These are phyloP conservation scores for Chalciporus pseudorubinellus DNA, from an alignment of 768 basidiomycete genomes.

Conservation along the genomic window DNA sequence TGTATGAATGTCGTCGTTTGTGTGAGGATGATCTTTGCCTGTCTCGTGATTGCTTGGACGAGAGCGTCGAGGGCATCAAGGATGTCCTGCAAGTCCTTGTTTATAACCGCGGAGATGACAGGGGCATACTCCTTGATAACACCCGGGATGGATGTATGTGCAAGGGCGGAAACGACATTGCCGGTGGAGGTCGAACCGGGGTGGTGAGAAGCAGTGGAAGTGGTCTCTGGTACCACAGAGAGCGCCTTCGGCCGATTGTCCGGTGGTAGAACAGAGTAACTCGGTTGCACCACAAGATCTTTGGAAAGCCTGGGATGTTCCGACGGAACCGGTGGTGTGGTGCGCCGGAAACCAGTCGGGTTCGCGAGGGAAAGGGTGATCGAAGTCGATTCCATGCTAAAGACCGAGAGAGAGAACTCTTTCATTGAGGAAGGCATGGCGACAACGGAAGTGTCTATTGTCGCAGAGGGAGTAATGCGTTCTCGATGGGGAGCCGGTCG, in stretches of 20 bases:
- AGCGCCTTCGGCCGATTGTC: slow-evolving; percentile 29
- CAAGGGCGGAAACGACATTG: slow-evolving; percentile 18
- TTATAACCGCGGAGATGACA: slow-evolving; percentile 42
- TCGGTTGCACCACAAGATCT: slow-evolving; percentile 38
- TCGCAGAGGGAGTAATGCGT: slow-evolving; percentile 30
- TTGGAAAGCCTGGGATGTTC: slow-evolving; percentile 31
- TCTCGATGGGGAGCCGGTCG: slow-evolving; percentile 41
- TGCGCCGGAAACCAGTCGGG: slow-evolving; percentile 22
- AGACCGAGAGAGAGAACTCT: slow-evolving; percentile 52
- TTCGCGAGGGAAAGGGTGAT: slow-evolving; percentile 24
- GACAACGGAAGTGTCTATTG: slow-evolving; percentile 26
- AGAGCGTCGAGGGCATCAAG: slow-evolving; percentile 60
- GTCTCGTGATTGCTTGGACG: slow-evolving; percentile 46
- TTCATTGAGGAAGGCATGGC: slow-evolving; percentile 41
- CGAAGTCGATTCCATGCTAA: slow-evolving; percentile 44
- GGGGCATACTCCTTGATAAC: slow-evolving; percentile 48
- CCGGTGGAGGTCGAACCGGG: slow-evolving; percentile 17
- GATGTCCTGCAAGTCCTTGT: slow-evolving; percentile 55
- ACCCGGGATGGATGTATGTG: slow-evolving; percentile 47
- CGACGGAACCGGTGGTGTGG: slow-evolving; percentile 20
- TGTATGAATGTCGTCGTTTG: slow-evolving; percentile 42
- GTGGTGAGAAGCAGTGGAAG: slow-evolving; percentile 1
- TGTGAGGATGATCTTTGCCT: slow-evolving; percentile 30
- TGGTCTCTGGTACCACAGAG: slow-evolving; percentile 25
- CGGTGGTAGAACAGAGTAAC: slow-evolving; percentile 22